Conservation (phyloP, 228 moss, liverwort and hornwort genomes). For the Sphagnum fallax region DNA sequence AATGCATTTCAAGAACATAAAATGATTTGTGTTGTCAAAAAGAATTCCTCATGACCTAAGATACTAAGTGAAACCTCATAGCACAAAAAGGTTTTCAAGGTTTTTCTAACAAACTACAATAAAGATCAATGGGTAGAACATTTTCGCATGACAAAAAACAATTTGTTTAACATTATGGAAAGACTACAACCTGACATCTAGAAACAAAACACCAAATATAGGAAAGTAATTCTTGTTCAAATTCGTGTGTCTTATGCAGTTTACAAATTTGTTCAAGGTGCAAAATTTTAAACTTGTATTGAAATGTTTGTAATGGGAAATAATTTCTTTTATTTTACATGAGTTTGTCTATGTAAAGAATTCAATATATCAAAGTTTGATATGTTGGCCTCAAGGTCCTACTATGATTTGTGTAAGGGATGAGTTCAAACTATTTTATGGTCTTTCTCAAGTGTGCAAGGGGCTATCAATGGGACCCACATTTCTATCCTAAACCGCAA, state of each 20-base stretch:
- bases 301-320: not conserved
- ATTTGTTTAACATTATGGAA: not conserved
- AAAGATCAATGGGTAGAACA: not conserved
- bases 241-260: not conserved
- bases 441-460: no score
- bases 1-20: not conserved
- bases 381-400: no score
- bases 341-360: no score
- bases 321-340: no score
- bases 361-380: no score
- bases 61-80: not conserved
- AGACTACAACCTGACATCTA: not conserved
- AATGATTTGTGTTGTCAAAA: not conserved
- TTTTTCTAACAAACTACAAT: not conserved
- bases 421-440: no score
- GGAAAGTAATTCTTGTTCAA: not conserved
- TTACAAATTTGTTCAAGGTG: not conserved
- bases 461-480: no score
- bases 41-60: not conserved
- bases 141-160: not conserved
- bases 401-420: no score
- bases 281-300: not conserved
- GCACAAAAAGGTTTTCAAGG: not conserved
- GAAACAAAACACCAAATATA: not conserved
- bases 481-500: no score